These are phyloP conservation scores for Carex arenaria DNA, from an alignment of 202 grass and related monocot species.

Conservation along the genomic window DNA sequence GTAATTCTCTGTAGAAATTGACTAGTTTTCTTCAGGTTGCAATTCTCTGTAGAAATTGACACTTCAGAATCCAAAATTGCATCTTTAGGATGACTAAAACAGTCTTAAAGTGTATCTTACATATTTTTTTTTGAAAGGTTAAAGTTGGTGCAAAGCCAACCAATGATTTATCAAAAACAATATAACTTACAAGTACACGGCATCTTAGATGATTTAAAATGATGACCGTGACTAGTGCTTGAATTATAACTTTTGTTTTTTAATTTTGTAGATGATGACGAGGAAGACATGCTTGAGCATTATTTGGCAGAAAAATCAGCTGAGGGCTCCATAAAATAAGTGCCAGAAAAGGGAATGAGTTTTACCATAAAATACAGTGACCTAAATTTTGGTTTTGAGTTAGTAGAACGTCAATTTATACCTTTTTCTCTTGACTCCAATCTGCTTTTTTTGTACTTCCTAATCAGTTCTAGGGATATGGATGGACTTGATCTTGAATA, in stretches of 20 bases:
- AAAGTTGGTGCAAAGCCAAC: not conserved
- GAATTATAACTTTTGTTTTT: not conserved
- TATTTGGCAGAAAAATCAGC: slow-evolving; percentile 80
- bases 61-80: not conserved
- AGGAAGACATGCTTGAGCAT: slow-evolving; percentile 99
- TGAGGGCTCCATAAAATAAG: slow-evolving; percentile 35
- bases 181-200: not conserved
- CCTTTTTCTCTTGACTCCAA: not conserved
- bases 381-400: slow-evolving; percentile 14
- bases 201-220: not conserved
- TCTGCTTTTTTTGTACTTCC: not conserved
- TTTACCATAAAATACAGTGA: not conserved
- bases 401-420: not conserved
- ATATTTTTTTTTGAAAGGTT: not conserved
- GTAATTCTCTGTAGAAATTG: not conserved
- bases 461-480: not conserved
- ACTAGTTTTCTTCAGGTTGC: not conserved
- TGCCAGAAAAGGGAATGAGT: not conserved
- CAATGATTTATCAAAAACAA: not conserved
- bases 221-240: not conserved
- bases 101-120: not conserved
- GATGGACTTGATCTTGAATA: not conserved
- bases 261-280: slow-evolving; percentile 74
- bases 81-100: not conserved
- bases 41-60: not conserved